phyloP scores from a whole-genome alignment of 2,329 filamentous ascomycete genomes.

The Hirsutella thompsonii region DNA sequence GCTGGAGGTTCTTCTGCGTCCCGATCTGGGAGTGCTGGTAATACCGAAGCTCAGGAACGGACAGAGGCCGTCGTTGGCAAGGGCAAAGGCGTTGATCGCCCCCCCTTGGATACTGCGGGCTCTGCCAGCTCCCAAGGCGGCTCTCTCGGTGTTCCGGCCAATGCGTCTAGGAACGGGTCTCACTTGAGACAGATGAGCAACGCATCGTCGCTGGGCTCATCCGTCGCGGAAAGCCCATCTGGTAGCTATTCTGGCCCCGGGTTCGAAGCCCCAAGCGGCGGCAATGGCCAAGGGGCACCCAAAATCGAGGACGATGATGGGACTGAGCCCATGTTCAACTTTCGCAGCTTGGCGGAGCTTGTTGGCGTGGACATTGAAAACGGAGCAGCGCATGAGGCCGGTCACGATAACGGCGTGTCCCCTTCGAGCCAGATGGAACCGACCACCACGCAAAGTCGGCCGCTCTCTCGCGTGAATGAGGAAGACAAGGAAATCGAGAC shows the following conservation, averaged over 20 bases:
- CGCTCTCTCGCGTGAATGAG: conserved; percentile 24
- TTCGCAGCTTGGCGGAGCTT: conserved; percentile 73
- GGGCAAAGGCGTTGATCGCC: conserved; percentile 57
- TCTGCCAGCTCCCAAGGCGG: conserved; percentile 20
- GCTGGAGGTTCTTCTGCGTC: conserved; percentile 26
- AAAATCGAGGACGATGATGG: conserved; percentile 36
- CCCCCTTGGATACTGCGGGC: conserved; percentile 9
- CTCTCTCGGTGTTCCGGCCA: conserved; percentile 31
- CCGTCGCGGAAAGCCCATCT: conserved; percentile 52
- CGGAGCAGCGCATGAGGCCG: conserved; percentile 19
- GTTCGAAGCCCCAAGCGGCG: conserved; percentile 20
- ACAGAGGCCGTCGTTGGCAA: conserved; percentile 34
- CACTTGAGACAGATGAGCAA: conserved; percentile 77
- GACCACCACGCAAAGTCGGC: conserved; percentile 6
- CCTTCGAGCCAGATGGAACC: conserved; percentile 7
- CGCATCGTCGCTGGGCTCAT: conserved; percentile 73
- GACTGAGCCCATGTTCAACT: conserved; percentile 79
- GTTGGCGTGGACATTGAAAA: conserved; percentile 53
- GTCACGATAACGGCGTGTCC: conserved; percentile 14
- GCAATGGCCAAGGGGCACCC: conserved; percentile 34
- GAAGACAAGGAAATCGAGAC: conserved; percentile 21
- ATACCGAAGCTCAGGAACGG: conserved; percentile 10
- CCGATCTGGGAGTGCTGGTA: conserved; percentile 11
- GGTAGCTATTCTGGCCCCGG: conserved; percentile 33
- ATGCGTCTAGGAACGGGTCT: conserved; percentile 48